Evolutionary conservation across 306 rosid genomes (phyloP).

Genomic region (Vigna reflexopilosa): DNA sequence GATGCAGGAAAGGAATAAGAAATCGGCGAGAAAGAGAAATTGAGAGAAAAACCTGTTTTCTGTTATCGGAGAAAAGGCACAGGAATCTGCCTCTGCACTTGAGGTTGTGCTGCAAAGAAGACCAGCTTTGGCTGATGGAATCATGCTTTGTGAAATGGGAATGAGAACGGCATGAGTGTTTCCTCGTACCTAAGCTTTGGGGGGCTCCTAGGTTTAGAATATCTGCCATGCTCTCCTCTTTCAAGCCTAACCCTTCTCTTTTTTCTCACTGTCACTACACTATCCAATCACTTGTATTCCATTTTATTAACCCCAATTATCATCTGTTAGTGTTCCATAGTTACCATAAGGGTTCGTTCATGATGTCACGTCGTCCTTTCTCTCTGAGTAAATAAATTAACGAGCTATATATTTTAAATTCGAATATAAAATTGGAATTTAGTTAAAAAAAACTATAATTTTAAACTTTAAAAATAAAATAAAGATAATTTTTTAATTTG

Average conservation of each 20-base stretch:
- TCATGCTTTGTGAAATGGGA: constrained; percentile 38
- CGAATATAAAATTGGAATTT: too few species aligned
- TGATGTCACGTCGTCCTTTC: too few species aligned
- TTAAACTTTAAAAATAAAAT: too few species aligned
- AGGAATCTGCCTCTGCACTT: constrained; percentile 62
- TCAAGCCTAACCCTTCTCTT: not conserved
- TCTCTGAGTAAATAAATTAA: too few species aligned
- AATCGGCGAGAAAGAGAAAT: not conserved
- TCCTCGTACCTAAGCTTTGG: constrained; percentile 39
- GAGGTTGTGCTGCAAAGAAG: constrained; percentile 58
- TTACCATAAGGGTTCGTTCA: too few species aligned
- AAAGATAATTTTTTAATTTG: too few species aligned
- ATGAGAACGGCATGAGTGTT: constrained; percentile 42
- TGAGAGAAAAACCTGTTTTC: constrained; percentile 60
- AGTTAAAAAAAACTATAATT: too few species aligned
- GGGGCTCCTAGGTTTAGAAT: constrained; percentile 63
- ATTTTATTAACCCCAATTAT: not conserved
- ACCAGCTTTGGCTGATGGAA: constrained; percentile 51
- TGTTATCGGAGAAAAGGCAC: constrained; percentile 80
- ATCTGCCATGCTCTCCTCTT: constrained; percentile 58
- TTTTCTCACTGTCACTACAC: not conserved
- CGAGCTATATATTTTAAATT: too few species aligned
- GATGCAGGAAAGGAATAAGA: not conserved
- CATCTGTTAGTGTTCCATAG: not conserved
- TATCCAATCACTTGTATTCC: not conserved